Evolutionary conservation across 2,329 filamentous ascomycete species (phyloP).

Genomic region (Hypoxylon sp.): DNA sequence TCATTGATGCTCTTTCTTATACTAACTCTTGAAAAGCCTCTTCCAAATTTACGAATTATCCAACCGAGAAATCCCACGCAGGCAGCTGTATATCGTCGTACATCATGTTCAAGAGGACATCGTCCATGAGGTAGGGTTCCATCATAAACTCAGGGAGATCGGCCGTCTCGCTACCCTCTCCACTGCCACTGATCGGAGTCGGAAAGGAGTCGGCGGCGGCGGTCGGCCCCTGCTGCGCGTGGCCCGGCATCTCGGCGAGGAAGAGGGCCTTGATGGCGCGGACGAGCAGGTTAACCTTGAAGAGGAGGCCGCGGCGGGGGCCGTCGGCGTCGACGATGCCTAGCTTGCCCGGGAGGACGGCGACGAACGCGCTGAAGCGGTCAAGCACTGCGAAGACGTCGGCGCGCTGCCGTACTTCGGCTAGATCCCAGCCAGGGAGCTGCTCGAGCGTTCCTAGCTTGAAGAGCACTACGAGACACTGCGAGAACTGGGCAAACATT

Average conservation of each 20-base stretch:
- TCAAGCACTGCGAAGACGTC: constrained; percentile 39
- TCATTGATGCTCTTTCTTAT: too few species aligned
- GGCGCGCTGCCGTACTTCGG: constrained; percentile 33
- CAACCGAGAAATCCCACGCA: constrained; percentile 23
- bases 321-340: constrained; percentile 35
- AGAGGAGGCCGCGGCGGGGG: constrained; percentile 33
- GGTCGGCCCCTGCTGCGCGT: background rate
- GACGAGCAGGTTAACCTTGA: constrained; percentile 34
- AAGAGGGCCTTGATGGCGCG: constrained; percentile 36
- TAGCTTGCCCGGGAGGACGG: constrained; percentile 13
- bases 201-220: background rate
- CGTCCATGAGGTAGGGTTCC: constrained; percentile 19
- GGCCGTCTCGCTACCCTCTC: background rate
- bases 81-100: constrained; percentile 27
- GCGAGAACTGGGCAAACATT: constrained; percentile 37
- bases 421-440: constrained; percentile 37
- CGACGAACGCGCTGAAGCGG: constrained; percentile 18
- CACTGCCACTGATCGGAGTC: background rate
- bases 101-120: constrained; percentile 20
- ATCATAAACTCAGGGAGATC: background rate
- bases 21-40: too few species aligned
- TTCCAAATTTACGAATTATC: constrained; percentile 22
- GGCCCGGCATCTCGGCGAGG: constrained; percentile 26
- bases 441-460: constrained; percentile 37
- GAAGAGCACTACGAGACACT: constrained; percentile 39